Conservation (phyloP, 192 early-diverging fungal genomes). For the Umbelopsis ramanniana region DNA sequence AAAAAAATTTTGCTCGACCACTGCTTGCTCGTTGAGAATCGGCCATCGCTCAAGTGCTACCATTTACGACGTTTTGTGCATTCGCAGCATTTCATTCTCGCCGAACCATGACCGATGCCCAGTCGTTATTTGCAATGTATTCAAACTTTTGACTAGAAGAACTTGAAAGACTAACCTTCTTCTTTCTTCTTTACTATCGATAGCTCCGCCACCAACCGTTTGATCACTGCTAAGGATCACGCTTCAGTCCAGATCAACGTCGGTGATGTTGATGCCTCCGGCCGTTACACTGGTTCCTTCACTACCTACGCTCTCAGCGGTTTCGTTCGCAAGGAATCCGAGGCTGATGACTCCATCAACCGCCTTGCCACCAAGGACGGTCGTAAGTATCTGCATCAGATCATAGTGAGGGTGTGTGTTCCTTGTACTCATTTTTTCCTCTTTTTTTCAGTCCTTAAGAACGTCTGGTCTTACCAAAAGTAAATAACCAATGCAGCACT, state of each 20-base stretch:
- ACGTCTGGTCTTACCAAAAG: slow-evolving; percentile 77
- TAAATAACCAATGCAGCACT: slow-evolving; percentile 44
- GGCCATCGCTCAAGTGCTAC: too few relatives aligned
- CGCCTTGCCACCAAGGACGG: slow-evolving; percentile 82
- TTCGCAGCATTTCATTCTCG: too few relatives aligned
- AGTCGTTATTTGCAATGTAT: too few relatives aligned
- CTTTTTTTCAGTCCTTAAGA: slow-evolving; percentile 59
- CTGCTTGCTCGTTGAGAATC: neutral
- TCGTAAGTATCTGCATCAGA: slow-evolving; percentile 43
- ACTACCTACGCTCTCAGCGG: slow-evolving; percentile 91
- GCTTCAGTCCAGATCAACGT: slow-evolving; percentile 98
- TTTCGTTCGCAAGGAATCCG: slow-evolving; percentile 85
- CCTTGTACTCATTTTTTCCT: neutral
- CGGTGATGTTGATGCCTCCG: slow-evolving; percentile 87
- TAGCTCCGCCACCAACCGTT: slow-evolving; percentile 96
- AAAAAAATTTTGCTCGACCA: slow-evolving; percentile 19
- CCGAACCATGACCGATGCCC: too few relatives aligned
- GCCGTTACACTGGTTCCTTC: slow-evolving; percentile 72
- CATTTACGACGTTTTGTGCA: too few relatives aligned
- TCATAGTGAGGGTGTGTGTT: too few relatives aligned
- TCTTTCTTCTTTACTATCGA: neutral
- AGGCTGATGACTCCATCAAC: slow-evolving; percentile 97
- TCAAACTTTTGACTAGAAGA: too few relatives aligned
- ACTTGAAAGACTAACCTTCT: slow-evolving; percentile 9
- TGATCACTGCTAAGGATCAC: slow-evolving; percentile 98